Base-by-base conservation (phyloP, 1,139 yeast genomes). In the Cylindricascospora bacillispora region DNA sequence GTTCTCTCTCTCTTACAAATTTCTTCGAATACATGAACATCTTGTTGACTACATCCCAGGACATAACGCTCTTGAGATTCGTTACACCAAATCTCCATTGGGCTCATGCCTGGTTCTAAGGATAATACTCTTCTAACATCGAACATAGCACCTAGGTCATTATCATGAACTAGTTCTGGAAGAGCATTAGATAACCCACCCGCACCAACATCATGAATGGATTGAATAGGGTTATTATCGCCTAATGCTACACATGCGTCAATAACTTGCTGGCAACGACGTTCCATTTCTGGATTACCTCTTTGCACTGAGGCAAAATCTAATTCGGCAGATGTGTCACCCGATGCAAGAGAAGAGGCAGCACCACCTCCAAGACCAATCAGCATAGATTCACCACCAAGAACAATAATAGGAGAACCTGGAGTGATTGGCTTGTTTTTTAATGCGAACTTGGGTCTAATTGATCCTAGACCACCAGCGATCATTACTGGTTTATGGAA, bases 311-410 rank as follows among this genome's bases (percentile, higher is more conserved):
- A 86, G 13, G 98, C 98, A 60, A 86, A 92, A 63, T 92, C 99
- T 44, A 92, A 70, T 41, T 79, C 94, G 13, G 82, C 95, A 26
- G 93, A 80, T 30, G 93, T 95, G 56, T 85, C 95, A 48, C 97
- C 95, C 15, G 95, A 81, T 12, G 93, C 73, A 31, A 86, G 72
- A 6, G 95, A 82, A 5, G 98, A 89, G 6, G 98, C 98, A 28
- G 98, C 98, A 62, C 99, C 99, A 52, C 99, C 99, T 51, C 99
- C 99, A 36, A 89, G 70, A 51, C 99, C 99, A 59, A 92, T 89
- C 47, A 92, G 71, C 98, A 92, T 89, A n/a, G 86, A 81, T 47
- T 86, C 95, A 35, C 99, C 99, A 52, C 99, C 99, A 32, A 92
- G 71, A 16, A 92, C 98, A 52, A 92, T 82, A 41, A 92, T 67